Evolutionary conservation across 2,329 filamentous ascomycete genomes (phyloP).

Genomic region (Neurospora sp.): DNA sequence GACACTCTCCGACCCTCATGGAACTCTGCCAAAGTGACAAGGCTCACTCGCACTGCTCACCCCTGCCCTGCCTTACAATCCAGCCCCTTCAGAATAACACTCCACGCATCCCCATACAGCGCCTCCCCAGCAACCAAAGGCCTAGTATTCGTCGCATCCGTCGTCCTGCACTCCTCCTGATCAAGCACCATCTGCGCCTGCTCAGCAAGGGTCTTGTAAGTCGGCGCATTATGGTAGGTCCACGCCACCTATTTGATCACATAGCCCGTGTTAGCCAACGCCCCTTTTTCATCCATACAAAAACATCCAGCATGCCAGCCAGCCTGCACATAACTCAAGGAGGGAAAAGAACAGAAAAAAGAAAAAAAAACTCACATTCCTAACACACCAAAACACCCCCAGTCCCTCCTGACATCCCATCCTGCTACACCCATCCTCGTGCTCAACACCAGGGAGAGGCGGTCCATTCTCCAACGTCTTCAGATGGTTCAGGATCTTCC

Average conservation of each 20-base stretch:
- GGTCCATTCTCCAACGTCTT: neutral
- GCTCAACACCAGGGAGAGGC: neutral
- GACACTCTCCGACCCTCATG: too few relatives aligned
- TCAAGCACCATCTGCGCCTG: neutral
- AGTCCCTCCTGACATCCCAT: neutral
- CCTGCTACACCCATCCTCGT: neutral
- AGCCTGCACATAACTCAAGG: too few relatives aligned
- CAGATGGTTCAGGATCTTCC: neutral
- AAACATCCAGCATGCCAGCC: too few relatives aligned
- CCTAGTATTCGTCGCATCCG: neutral
- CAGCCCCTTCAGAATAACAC: neutral
- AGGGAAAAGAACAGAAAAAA: neutral
- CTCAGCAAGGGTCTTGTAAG: neutral
- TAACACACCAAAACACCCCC: neutral
- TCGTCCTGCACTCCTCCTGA: neutral
- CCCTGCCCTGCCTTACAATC: neutral
- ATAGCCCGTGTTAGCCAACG: neutral
- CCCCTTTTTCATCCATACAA: neutral
- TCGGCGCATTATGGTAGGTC: neutral
- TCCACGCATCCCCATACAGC: neutral
- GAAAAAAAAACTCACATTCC: neutral
- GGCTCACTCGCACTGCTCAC: neutral
- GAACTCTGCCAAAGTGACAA: too few relatives aligned
- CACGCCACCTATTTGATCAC: neutral
- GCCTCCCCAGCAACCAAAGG: neutral